A percentile compares a stretch with the other conserved stretches of the same genome.
These are phyloP conservation scores for Neonectria faginata DNA, from an alignment of 2,329 filamentous ascomycete species.

Conservation along the genomic window DNA sequence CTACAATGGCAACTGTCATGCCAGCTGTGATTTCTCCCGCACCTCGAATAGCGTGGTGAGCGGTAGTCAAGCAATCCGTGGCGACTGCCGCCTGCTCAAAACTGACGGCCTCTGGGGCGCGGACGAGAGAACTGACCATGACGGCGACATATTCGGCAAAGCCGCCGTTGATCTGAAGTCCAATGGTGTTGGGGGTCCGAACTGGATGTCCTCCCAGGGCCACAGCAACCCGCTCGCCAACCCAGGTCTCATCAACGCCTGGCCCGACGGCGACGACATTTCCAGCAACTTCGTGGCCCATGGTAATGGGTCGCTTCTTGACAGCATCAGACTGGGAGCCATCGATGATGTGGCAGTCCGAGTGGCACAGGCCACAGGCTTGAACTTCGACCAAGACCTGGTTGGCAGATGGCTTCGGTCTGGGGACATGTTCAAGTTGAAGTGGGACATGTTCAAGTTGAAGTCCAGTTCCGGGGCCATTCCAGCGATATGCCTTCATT, in stretches of 20 bases:
- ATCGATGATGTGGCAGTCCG: slow-evolving; percentile 19
- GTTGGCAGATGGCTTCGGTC: not conserved
- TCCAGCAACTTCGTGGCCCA: slow-evolving; percentile 25
- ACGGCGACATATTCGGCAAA: slow-evolving; percentile 18
- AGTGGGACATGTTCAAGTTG: slow-evolving; percentile 1
- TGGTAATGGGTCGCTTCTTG: slow-evolving; percentile 11
- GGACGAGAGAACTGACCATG: slow-evolving; percentile 1
- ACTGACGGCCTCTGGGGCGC: slow-evolving; percentile 11
- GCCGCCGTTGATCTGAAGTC: slow-evolving; percentile 21
- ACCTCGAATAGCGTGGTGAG: slow-evolving; percentile 13
- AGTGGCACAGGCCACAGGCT: slow-evolving; percentile 22
- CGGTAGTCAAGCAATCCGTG: slow-evolving; percentile 20
- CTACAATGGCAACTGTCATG: slow-evolving; percentile 15
- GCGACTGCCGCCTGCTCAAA: slow-evolving; percentile 24
- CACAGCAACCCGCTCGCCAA: slow-evolving; percentile 20
- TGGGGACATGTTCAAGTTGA: too few relatives aligned
- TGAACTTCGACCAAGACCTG: slow-evolving; percentile 14
- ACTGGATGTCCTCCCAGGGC: slow-evolving; percentile 12
- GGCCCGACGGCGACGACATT: slow-evolving; percentile 11
- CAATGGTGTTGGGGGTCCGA: slow-evolving; percentile 4
- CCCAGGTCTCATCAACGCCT: not conserved
- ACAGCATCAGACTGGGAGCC: slow-evolving; percentile 1
- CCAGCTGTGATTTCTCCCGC: slow-evolving; percentile 2
- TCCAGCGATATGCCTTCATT: slow-evolving; percentile 4
- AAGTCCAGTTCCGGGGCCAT: not conserved